Evolutionary conservation across 805 yeast genomes (phyloP), one percentile per base, ranked within the genome.

Genomic region (Suhomyces kilbournensis): DNA sequence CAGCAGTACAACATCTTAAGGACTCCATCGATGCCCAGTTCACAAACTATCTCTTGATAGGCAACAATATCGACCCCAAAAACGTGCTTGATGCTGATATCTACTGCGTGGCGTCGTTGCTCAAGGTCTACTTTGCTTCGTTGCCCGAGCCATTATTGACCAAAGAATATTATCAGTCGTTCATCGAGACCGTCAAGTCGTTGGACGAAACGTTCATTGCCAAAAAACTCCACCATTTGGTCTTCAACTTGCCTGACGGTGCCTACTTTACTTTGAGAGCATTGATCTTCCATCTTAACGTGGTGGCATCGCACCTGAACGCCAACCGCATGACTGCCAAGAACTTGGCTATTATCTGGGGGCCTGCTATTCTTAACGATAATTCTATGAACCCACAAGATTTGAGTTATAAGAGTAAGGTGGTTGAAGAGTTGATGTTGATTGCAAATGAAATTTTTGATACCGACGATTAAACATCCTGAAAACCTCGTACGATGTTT

Each of bases 271-370:
- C 98, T 0, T 76, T 94, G 59, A 76, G 97, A 58, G 83, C 90
- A 34, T 72, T 94, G 58, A 74, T 92, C 1, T 90, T 93, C 77
- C 99, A 94, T 68, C 80, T 94, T 55, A 84, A 86, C 56, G 81
- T 86, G 51, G 85, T 94, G 12, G 82, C 86, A 38, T 78, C 79
- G 26, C 76, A 83, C 51, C 85, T 84, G 61, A 76, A 77, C 19
- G 60, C 70, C 34, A 90, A 91, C 65, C 79, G 94, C 65, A 94
- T 94, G 99, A 84, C 84, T 46, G 77, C 85, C 53, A 85, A 86
- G 62, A 86, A 88, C 54, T 69, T 94, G 60, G 89, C 96, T 46
- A 89, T 90, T 39, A 91, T 93, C 38, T 94, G 99, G 99, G 97
- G 97, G 0, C 96, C 97, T 17, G 88, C 89, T 2, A 71, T 94